Conservation (phyloP, 1,284 basidiomycete genomes). For the Tilletia setariae region DNA sequence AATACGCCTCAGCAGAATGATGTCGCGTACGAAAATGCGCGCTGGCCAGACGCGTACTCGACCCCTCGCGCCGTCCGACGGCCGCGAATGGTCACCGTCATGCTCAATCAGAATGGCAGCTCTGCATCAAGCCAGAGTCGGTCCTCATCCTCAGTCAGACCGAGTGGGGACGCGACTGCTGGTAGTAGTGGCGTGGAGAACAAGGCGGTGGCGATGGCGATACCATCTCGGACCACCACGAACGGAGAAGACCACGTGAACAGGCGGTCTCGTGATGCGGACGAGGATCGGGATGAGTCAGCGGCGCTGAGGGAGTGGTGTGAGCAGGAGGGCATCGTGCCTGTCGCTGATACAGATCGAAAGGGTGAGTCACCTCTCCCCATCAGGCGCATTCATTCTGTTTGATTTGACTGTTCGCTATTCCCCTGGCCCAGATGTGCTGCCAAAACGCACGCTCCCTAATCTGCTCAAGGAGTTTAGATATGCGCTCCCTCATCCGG, state of each 20-base stretch:
- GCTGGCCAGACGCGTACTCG: conserved; percentile 20
- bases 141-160: too few species aligned
- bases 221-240: conserved; percentile 25
- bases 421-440: conserved; percentile 23
- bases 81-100: conserved; percentile 17
- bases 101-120: background rate
- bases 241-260: background rate
- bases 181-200: too few species aligned
- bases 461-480: conserved; percentile 37
- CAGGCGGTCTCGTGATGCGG: conserved; percentile 23
- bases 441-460: conserved; percentile 35
- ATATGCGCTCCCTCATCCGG: conserved; percentile 26
- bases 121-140: background rate
- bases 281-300: conserved; percentile 41
- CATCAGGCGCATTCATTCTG: too few species aligned
- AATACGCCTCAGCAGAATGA: background rate
- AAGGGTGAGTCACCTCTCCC: conserved; percentile 32
- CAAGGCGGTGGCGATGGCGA: conserved; percentile 23
- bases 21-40: conserved; percentile 14
- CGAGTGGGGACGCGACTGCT: too few species aligned
- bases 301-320: conserved; percentile 33
- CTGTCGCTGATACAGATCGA: conserved; percentile 35
- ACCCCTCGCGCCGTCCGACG: conserved; percentile 14
- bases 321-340: conserved; percentile 30
- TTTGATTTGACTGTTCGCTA: too few species aligned